Conservation (phyloP, 805 yeast genomes). For the Candida adriatica region DNA sequence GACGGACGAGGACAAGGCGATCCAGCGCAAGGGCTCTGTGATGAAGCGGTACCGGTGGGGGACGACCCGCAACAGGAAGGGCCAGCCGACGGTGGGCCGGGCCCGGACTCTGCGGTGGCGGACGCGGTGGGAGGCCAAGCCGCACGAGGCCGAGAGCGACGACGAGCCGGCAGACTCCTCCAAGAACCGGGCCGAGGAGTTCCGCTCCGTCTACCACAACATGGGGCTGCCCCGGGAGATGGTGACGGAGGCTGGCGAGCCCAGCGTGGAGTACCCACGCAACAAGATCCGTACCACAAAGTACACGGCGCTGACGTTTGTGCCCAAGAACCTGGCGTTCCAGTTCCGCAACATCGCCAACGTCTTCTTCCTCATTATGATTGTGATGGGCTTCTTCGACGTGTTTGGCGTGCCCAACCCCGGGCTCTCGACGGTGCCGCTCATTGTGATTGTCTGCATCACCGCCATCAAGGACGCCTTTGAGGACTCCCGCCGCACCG, state of each 20-base stretch:
- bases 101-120: slow-evolving; percentile 54
- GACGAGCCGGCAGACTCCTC: slow-evolving; percentile 18
- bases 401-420: slow-evolving; percentile 81
- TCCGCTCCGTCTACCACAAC: slow-evolving; percentile 53
- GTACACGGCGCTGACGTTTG: slow-evolving; percentile 83
- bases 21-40: slow-evolving; percentile 36
- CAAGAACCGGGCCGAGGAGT: slow-evolving; percentile 31
- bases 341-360: slow-evolving; percentile 91
- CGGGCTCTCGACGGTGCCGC: slow-evolving; percentile 67
- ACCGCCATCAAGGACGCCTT: slow-evolving; percentile 77
- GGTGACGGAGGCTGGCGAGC: slow-evolving; percentile 55
- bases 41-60: slow-evolving; percentile 88
- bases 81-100: slow-evolving; percentile 54
- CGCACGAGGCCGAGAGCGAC: slow-evolving; percentile 25
- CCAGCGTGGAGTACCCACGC: slow-evolving; percentile 60
- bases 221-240: slow-evolving; percentile 50
- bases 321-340: slow-evolving; percentile 74
- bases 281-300: slow-evolving; percentile 94
- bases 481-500: slow-evolving; percentile 73
- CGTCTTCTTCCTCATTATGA: slow-evolving; percentile 72
- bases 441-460: slow-evolving; percentile 66
- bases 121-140: slow-evolving; percentile 21
- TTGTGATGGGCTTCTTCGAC: slow-evolving; percentile 69
- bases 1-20: slow-evolving; percentile 7
- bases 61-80: slow-evolving; percentile 71